Percentiles rank a stretch among this genome's conserved stretches.
Conservation (phyloP, 1,284 basidiomycete genomes). For the Papiliotrema laurentii region DNA sequence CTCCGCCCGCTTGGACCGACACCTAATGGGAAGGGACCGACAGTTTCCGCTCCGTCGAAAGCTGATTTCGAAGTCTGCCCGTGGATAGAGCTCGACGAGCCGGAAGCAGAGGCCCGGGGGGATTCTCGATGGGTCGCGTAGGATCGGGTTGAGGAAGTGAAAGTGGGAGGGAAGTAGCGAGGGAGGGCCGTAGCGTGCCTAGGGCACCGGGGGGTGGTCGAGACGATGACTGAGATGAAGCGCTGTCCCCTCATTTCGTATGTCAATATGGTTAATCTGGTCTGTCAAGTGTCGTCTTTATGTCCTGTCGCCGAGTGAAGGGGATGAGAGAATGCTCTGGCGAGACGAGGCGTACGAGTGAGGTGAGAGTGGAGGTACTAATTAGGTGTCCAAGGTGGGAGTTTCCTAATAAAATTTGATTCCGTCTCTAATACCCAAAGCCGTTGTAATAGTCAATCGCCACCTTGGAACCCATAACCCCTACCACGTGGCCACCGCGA, state of each 20-base stretch:
- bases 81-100: not conserved
- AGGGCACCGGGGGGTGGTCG: not conserved
- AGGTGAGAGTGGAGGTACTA: no score
- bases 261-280: no score
- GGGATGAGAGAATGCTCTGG: not conserved
- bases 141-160: no score
- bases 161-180: no score
- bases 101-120: not conserved
- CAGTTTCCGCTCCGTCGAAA: slow-evolving; percentile 36
- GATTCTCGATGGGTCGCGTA: slow-evolving; percentile 1
- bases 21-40: slow-evolving; percentile 79
- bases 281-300: not conserved
- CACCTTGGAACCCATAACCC: no score
- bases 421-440: no score
- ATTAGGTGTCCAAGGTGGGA: no score
- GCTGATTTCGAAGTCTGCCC: slow-evolving; percentile 1
- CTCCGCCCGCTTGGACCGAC: slow-evolving; percentile 57
- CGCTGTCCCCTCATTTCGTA: not conserved
- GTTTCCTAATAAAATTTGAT: no score
- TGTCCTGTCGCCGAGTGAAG: not conserved
- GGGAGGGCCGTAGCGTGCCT: not conserved
- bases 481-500: no score
- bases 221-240: not conserved
- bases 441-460: no score
- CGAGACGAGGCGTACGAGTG: not conserved